Evolutionary conservation across 495 filamentous ascomycete species (phyloP), one percentile per base, ranked within the genome.

Genomic region (Aspergillus haitiensis): DNA sequence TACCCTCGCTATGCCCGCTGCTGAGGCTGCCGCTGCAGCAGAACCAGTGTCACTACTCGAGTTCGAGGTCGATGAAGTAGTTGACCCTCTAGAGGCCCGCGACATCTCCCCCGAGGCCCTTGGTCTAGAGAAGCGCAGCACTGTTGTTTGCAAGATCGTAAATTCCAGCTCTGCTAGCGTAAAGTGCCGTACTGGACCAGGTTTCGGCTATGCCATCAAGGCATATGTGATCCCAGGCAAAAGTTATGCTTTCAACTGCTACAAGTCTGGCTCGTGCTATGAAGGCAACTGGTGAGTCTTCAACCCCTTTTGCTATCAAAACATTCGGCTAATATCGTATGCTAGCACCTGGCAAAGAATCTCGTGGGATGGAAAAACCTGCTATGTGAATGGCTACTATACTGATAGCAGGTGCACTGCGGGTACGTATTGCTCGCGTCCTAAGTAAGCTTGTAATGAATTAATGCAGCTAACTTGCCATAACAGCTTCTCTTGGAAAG

Each of bases 371-470:
- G 50, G 52, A 6, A 53, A 55, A 12, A 16, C 21, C 7, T 60
- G 58, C 58, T 60, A 54, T 54, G 58, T 60, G n/a, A 60, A 60
- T 60, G 58, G 58, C 5, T 60, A 60, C 31, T 60, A 60, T 18
- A 60, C 58, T 37, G 34, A 32, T 48, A 55, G 40, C 45, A 55
- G 37, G 40, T 60, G 58, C 52, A 60, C 55, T 21, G 44, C 40
- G 18, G 55, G 55, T 57, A 55, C 44, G 52, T 55, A 44, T 27
- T 27, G 3, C 21, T 27, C 1, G 21, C 3, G 21, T 27, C 21
- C 21, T 27, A 27, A 27, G 1, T 27, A 3, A 3, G 21, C 1
- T 27, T 27, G 1, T 27, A 27, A 27, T 27, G 21, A 27, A 27
- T 1, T 3, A 27, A 27, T 27, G 1, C 21, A 3, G 21, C 21